phyloP scores from a whole-genome alignment of 495 filamentous ascomycete species.

The Neurospora discreta region DNA sequence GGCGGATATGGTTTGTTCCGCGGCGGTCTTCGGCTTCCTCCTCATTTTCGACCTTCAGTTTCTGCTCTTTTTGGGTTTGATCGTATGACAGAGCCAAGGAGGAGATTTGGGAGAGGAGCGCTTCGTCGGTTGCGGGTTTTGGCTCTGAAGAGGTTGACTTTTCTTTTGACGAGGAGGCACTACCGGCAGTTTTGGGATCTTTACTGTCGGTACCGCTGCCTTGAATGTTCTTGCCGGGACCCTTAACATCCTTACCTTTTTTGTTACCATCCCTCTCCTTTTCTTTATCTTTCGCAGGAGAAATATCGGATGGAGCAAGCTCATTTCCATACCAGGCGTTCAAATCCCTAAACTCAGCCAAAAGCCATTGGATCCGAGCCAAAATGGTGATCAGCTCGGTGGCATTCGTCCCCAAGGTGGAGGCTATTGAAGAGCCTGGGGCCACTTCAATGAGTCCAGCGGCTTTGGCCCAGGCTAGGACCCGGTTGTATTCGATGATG shows the following conservation, averaged over 20 bases:
- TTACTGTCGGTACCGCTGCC: too few relatives aligned
- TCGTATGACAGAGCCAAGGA: conserved; percentile 22
- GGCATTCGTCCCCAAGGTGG: conserved; percentile 8
- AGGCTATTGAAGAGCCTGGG: background rate
- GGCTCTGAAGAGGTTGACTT: too few relatives aligned
- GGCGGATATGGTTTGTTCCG: conserved; percentile 18
- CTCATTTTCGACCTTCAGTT: conserved; percentile 2
- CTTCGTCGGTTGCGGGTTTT: too few relatives aligned
- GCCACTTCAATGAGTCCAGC: conserved; percentile 15
- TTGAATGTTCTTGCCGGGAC: too few relatives aligned
- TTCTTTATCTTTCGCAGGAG: background rate
- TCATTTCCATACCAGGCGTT: conserved; percentile 23
- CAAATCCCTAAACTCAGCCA: conserved; percentile 20
- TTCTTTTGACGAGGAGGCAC: background rate
- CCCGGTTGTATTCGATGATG: conserved; percentile 25
- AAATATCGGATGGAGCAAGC: background rate
- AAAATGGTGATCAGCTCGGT: conserved; percentile 21
- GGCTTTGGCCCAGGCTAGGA: conserved; percentile 24
- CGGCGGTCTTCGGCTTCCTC: conserved; percentile 6
- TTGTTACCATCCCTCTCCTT: background rate
- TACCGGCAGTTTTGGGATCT: too few relatives aligned
- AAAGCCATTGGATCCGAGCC: conserved; percentile 20
- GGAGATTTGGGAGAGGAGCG: conserved; percentile 6
- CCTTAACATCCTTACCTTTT: background rate
- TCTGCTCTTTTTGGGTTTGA: background rate